phyloP scores from a whole-genome alignment of 192 early-diverging fungal species.

The Coemansia sp. region DNA sequence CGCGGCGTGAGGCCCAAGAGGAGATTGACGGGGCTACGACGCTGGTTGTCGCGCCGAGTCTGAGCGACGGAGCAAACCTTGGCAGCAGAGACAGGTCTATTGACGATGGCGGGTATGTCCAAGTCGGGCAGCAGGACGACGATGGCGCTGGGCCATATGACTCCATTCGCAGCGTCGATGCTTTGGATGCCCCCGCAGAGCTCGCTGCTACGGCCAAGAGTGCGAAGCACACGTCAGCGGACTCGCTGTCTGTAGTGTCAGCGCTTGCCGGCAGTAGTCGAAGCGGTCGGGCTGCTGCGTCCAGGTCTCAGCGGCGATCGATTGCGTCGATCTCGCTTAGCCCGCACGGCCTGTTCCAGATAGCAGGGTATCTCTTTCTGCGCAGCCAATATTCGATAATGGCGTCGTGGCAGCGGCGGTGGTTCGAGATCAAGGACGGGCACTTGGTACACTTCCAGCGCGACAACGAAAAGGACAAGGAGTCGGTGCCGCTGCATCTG shows the following conservation, averaged over 20 bases:
- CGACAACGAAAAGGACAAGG: constrained; percentile 61
- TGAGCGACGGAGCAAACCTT: background rate
- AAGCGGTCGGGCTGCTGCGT: background rate
- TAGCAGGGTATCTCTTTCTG: constrained; percentile 80
- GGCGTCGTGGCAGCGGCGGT: constrained; percentile 77
- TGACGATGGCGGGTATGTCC: constrained; percentile 33
- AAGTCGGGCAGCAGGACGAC: constrained; percentile 48
- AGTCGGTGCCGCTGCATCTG: constrained; percentile 67
- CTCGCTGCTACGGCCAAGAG: constrained; percentile 13
- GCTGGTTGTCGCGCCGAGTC: constrained; percentile 22
- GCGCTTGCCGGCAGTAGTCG: constrained; percentile 1
- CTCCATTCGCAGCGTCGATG: constrained; percentile 15
- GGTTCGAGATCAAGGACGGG: constrained; percentile 70
- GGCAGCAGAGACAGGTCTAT: constrained; percentile 7
- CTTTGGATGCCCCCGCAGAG: constrained; percentile 23
- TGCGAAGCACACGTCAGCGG: background rate
- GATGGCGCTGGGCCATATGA: constrained; percentile 10
- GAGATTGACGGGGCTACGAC: constrained; percentile 19
- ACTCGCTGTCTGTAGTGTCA: background rate
- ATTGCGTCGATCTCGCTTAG: constrained; percentile 50
- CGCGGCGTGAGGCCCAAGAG: constrained; percentile 17
- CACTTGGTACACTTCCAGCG: constrained; percentile 57
- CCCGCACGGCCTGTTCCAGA: constrained; percentile 53
- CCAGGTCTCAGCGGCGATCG: constrained; percentile 22
- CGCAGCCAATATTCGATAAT: constrained; percentile 71